A percentile compares a stretch with the other conserved stretches of the same genome.
Evolutionary conservation across 345 rosid species (phyloP).

Genomic region (Moringa oleifera): DNA sequence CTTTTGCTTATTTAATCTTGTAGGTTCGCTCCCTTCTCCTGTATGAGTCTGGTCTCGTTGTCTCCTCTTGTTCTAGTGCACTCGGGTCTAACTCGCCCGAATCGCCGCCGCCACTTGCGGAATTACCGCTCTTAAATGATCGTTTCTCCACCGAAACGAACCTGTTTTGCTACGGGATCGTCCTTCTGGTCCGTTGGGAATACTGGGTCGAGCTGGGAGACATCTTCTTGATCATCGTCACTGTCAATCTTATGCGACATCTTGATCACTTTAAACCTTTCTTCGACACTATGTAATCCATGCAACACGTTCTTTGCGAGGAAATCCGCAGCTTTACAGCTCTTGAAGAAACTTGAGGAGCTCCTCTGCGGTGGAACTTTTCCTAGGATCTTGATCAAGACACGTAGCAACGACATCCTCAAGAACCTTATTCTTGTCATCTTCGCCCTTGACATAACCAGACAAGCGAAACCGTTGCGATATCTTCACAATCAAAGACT

Average conservation of each 20-base stretch:
- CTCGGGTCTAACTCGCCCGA: no score
- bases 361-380: slow-evolving; percentile 70
- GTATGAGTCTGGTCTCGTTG: no score
- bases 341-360: slow-evolving; percentile 64
- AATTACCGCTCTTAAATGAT: no score
- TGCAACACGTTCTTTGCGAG: slow-evolving; percentile 51
- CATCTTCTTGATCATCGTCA: slow-evolving; percentile 36
- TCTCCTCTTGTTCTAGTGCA: no score
- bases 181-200: slow-evolving; percentile 37
- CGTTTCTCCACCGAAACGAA: no score
- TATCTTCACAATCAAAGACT: slow-evolving; percentile 72
- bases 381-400: slow-evolving; percentile 71
- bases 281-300: slow-evolving; percentile 62
- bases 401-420: slow-evolving; percentile 81
- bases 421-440: slow-evolving; percentile 54
- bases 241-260: neutral
- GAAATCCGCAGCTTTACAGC: slow-evolving; percentile 54
- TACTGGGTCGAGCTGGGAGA: slow-evolving; percentile 64
- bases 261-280: slow-evolving; percentile 42
- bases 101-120: no score
- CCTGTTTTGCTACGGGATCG: slow-evolving; percentile 3
- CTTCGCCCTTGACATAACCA: slow-evolving; percentile 29
- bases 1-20: no score
- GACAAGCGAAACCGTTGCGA: slow-evolving; percentile 65
- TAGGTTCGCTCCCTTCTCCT: no score